Conservation (phyloP, 2,329 filamentous ascomycete species). For the Pseudogymnoascus sp. region DNA sequence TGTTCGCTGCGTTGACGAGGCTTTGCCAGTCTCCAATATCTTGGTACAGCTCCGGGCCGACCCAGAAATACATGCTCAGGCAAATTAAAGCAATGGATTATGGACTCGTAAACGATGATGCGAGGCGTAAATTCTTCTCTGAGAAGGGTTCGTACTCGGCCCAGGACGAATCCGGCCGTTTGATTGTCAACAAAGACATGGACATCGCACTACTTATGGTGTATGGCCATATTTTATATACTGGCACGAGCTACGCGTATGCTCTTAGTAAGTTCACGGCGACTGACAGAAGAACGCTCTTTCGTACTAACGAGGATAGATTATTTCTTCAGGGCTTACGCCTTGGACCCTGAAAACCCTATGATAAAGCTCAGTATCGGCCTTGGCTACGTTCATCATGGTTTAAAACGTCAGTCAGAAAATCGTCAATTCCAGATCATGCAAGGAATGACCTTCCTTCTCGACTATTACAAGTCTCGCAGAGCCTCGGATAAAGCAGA, state of each 20-base stretch:
- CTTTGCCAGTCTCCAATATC: constrained; percentile 64
- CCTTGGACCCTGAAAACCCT: constrained; percentile 67
- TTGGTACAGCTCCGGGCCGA: constrained; percentile 72
- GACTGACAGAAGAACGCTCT: neutral
- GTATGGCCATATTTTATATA: constrained; percentile 84
- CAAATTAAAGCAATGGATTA: constrained; percentile 88
- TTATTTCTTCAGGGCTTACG: constrained; percentile 74
- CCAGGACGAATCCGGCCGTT: constrained; percentile 28
- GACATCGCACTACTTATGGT: constrained; percentile 78
- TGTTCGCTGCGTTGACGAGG: constrained; percentile 71
- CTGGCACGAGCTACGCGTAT: constrained; percentile 72
- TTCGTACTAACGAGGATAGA: constrained; percentile 34
- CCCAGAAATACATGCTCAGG: constrained; percentile 84
- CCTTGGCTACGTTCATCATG: constrained; percentile 78
- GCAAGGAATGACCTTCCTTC: constrained; percentile 76
- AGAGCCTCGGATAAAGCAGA: constrained; percentile 29
- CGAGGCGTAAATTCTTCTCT: constrained; percentile 35
- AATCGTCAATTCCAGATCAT: constrained; percentile 83
- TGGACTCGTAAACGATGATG: constrained; percentile 45
- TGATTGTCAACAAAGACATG: constrained; percentile 33
- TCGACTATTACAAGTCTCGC: constrained; percentile 60
- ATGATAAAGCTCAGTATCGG: constrained; percentile 75
- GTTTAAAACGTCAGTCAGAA: constrained; percentile 79
- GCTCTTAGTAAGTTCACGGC: constrained; percentile 54
- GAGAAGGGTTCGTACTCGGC: constrained; percentile 34